Base-by-base conservation (phyloP, 2,329 filamentous ascomycete genomes). In the Thielaviopsis populi region DNA sequence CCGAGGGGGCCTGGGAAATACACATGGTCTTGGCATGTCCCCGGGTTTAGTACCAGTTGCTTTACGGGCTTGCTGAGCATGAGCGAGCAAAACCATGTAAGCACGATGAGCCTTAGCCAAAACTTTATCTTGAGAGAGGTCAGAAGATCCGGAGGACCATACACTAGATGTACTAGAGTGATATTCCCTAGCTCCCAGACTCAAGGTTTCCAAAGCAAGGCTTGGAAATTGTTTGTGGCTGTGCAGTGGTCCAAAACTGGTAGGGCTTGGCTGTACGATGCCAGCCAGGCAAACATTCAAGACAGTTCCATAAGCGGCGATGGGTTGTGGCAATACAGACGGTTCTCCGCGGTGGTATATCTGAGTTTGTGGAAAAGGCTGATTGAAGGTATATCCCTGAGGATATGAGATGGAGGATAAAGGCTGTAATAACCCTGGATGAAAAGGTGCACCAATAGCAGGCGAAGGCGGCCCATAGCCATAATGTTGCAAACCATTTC, bases 381-480 rank as follows among this genome's bases (percentile, higher is more conserved):
- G 33, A 22, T 54, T 42, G 17, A 46, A 60, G 15, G 61, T 15
- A 62, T 46, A n/a, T 19, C 30, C 50, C 24, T 56, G 53, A 10
- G 53, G 24, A 56, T 56, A 37, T 15, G 54, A 24, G 33, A 62
- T 50, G 13, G 46, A 61, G 10, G 48, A 43, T 8, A 66, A 42
- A n/a, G 56, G 56, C 17, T 63, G 64, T 6, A 66, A 19, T 17
- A 66, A 37, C 13, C 58, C 54, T 7, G 64, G 33, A 50, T 66
- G 61, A 61, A 63, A 58, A 15, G 64, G 64, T 11, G 64, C 64
- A 4, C 64, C 64, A 40, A 66, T 66, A 4, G 64, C 64, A 19
- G 64, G 64, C 24, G 64, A 66, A 30, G 64, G 64, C 22, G 64
- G 64, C 2, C 64, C 64, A 61, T 66, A 63, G 22, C 64, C 64